These are phyloP conservation scores for Ascoidea asiatica DNA, from an alignment of 805 yeast genomes.

Conservation along the genomic window DNA sequence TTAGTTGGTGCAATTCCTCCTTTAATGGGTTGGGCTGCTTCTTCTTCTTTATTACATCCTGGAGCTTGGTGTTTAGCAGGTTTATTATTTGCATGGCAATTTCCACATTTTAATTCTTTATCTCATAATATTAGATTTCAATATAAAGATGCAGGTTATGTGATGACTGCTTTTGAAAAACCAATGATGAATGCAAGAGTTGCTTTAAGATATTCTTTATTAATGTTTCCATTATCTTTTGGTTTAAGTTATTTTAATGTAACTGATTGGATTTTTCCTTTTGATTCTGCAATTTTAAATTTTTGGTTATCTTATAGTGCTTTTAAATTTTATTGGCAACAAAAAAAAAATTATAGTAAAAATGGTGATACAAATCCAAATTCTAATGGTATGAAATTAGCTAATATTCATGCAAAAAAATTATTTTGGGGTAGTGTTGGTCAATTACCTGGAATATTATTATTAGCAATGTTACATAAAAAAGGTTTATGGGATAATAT, in stretches of 20 bases:
- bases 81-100: slow-evolving; percentile 91
- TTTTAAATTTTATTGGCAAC: slow-evolving; percentile 77
- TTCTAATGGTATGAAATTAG: slow-evolving; percentile 42
- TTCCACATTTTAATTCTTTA: slow-evolving; percentile 91
- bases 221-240: slow-evolving; percentile 88
- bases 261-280: slow-evolving; percentile 66
- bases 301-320: slow-evolving; percentile 79
- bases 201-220: slow-evolving; percentile 75
- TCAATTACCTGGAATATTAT: slow-evolving; percentile 83
- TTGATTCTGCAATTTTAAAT: slow-evolving; percentile 76
- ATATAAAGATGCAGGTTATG: slow-evolving; percentile 86
- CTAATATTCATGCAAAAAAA: slow-evolving; percentile 64
- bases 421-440: slow-evolving; percentile 90
- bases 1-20: slow-evolving; percentile 99
- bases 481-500: slow-evolving; percentile 89
- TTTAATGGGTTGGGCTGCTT: slow-evolving; percentile 97
- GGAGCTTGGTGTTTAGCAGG: slow-evolving; percentile 94
- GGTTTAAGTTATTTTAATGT: slow-evolving; percentile 68
- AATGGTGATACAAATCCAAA: slow-evolving; percentile 26
- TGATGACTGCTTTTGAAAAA: slow-evolving; percentile 92
- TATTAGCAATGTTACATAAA: slow-evolving; percentile 89
- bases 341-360: slow-evolving; percentile 39
- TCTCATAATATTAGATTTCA: slow-evolving; percentile 82
- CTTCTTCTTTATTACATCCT: slow-evolving; percentile 67
- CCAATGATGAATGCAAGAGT: slow-evolving; percentile 90